Evolutionary conservation across 1,284 basidiomycete species (phyloP).

Genomic region (Rhodotorula mucilaginosa): DNA sequence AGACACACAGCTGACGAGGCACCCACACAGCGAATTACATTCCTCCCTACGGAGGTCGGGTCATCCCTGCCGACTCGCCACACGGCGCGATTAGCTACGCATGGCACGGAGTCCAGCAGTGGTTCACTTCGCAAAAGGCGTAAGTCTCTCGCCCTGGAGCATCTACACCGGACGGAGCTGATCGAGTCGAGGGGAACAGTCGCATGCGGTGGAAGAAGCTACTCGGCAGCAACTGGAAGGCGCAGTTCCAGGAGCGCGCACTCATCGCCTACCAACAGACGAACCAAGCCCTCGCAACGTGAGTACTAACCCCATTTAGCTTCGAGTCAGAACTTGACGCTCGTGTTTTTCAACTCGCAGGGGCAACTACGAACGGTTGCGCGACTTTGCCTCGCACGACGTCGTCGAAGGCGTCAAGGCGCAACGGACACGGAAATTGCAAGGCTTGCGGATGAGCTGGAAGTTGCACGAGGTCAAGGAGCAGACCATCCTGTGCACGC

Average conservation of each 20-base stretch:
- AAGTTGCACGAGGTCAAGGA: constrained; percentile 35
- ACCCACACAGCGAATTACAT: constrained; percentile 34
- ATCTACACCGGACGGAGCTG: not conserved
- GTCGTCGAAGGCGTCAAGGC: constrained; percentile 35
- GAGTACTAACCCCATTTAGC: too few relatives aligned
- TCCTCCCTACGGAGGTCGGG: constrained; percentile 24
- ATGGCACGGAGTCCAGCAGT: constrained; percentile 15
- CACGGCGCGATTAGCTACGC: constrained; percentile 8
- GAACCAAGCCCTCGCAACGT: constrained; percentile 35
- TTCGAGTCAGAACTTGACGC: too few relatives aligned
- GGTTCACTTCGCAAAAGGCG: constrained; percentile 12
- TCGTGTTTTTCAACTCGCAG: constrained; percentile 8
- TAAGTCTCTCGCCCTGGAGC: constrained; percentile 1
- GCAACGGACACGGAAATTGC: constrained; percentile 27
- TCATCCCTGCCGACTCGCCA: constrained; percentile 8
- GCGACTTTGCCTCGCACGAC: constrained; percentile 17
- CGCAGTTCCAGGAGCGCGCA: constrained; percentile 26
- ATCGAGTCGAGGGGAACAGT: not conserved
- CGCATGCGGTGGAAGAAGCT: constrained; percentile 22
- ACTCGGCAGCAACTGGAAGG: constrained; percentile 27
- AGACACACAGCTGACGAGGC: not conserved
- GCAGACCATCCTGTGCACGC: constrained; percentile 27
- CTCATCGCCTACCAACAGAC: constrained; percentile 26
- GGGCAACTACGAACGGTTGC: constrained; percentile 31
- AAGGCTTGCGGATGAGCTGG: constrained; percentile 34